Evolutionary conservation across 208 protist genomes (phyloP).

Genomic region (Acanthamoeba polyphaga): DNA sequence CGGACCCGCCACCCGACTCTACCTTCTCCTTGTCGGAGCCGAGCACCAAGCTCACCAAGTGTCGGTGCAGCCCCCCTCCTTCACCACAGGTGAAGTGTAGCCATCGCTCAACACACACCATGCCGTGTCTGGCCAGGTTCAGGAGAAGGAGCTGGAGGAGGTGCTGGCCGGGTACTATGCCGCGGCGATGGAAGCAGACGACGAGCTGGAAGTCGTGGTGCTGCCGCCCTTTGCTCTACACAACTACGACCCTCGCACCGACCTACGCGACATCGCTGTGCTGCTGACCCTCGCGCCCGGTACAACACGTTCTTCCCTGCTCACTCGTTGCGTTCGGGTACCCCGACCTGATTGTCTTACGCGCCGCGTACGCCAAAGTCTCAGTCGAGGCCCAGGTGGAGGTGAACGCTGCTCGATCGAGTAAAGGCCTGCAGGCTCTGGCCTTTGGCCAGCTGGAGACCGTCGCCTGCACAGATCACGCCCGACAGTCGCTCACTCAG

Average conservation of each 20-base stretch:
- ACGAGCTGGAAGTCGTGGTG: conserved; percentile 30
- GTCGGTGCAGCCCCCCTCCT: background rate
- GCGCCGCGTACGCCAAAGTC: background rate
- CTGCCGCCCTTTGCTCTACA: background rate
- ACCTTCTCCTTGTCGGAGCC: background rate
- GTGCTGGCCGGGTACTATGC: conserved; percentile 50
- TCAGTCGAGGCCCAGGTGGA: background rate
- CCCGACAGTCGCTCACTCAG: background rate
- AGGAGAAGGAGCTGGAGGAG: conserved; percentile 8
- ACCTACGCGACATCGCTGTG: background rate
- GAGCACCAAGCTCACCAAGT: background rate
- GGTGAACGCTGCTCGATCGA: background rate
- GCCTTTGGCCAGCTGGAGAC: background rate
- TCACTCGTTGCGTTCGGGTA: background rate
- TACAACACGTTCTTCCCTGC: background rate
- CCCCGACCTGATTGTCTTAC: background rate
- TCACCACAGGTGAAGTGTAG: background rate
- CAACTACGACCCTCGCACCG: conserved; percentile 30
- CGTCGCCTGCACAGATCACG: background rate
- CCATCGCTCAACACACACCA: too few relatives aligned
- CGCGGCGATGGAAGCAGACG: conserved; percentile 8
- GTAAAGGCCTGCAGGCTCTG: background rate
- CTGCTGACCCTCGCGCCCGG: background rate
- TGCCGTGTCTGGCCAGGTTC: too few relatives aligned
- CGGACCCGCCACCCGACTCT: background rate